A percentile compares a stretch with the other conserved stretches of the same genome.
Conservation (phyloP, 2,329 filamentous ascomycete genomes). For the Diaporthe capsici region DNA sequence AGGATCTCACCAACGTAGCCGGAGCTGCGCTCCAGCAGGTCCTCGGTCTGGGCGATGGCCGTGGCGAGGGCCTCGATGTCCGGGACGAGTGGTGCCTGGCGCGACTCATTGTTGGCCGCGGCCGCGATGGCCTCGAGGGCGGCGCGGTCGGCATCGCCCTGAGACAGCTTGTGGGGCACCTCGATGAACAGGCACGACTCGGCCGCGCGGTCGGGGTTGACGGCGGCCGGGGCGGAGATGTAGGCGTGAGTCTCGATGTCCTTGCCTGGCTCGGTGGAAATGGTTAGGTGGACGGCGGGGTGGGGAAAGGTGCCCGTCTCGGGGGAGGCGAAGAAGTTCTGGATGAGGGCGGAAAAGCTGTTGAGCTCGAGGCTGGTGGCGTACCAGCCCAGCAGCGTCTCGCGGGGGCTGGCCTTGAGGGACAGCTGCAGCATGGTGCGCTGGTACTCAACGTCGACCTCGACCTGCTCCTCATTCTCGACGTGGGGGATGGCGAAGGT, state of each 20-base stretch:
- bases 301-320: slow-evolving; percentile 98
- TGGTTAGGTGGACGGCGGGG: slow-evolving; percentile 97
- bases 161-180: slow-evolving; percentile 94
- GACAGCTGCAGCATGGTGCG: slow-evolving; percentile 98
- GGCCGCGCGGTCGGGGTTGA: slow-evolving; percentile 93
- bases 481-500: slow-evolving; percentile 99
- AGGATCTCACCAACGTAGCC: slow-evolving; percentile 94
- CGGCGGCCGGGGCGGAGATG: slow-evolving; percentile 94
- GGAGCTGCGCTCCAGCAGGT: slow-evolving; percentile 90
- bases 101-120: slow-evolving; percentile 83
- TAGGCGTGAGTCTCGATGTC: slow-evolving; percentile 93
- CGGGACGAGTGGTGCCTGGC: slow-evolving; percentile 80
- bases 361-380: slow-evolving; percentile 97
- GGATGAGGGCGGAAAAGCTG: slow-evolving; percentile 97
- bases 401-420: slow-evolving; percentile 92
- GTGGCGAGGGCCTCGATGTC: slow-evolving; percentile 92
- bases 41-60: slow-evolving; percentile 88
- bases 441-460: slow-evolving; percentile 99
- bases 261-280: slow-evolving; percentile 89
- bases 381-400: slow-evolving; percentile 97
- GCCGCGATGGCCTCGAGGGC: slow-evolving; percentile 86
- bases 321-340: slow-evolving; percentile 98
- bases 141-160: slow-evolving; percentile 74
- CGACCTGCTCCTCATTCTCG: slow-evolving; percentile 97
- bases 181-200: slow-evolving; percentile 98